Base-by-base conservation (phyloP, 176 grass and related monocot species). In the Musa troglodytarum region DNA sequence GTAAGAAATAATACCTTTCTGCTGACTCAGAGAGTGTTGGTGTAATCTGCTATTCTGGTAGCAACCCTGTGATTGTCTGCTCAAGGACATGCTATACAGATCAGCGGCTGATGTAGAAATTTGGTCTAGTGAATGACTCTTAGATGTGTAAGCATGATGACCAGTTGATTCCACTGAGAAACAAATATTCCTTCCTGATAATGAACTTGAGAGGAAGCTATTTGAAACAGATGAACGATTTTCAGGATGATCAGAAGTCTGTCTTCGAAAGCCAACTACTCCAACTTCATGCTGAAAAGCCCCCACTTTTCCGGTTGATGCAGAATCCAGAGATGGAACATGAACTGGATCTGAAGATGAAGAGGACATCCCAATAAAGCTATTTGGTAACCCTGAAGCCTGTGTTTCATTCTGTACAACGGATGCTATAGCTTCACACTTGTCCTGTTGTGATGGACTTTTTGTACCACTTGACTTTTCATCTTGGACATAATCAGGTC, bases 321-420 rank as follows among this genome's bases (percentile, higher is more conserved):
- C 78, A 20, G 70, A 74, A 69, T 74, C 76, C 50, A 56, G 53
- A 63, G 77, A 69, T 74, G 77, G 78, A 25, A 50, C 71, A 69
- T 81, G 80, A 67, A 66, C 29, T 50, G 78, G 77, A 72, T 87
- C 90, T 81, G 82, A 89, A 79, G 43, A 56, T 50, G 82, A 65
- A 59, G 71, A 56, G 11, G 79, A 76, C 15, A 85, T 74, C 54
- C 79, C 85, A 15, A 73, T 75, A 55, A 78, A 21, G 68, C 69
- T 78, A 81, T 78, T 72, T 65, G 87, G 82, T 51, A n/a, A 43
- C 34, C 34, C 34, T 43, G 34, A 43, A 43, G 34, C 6, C 34
- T 43, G 34, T 43, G 34, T 43, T 43, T 43, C 34, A 43, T 43
- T 6, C 34, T 43, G 34, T 43, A 43, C 4, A 43, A 43, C 34